Percentiles rank a stretch among this genome's conserved stretches.
phyloP scores from a whole-genome alignment of 139 green algal species.

The Tetraselmis chui region DNA sequence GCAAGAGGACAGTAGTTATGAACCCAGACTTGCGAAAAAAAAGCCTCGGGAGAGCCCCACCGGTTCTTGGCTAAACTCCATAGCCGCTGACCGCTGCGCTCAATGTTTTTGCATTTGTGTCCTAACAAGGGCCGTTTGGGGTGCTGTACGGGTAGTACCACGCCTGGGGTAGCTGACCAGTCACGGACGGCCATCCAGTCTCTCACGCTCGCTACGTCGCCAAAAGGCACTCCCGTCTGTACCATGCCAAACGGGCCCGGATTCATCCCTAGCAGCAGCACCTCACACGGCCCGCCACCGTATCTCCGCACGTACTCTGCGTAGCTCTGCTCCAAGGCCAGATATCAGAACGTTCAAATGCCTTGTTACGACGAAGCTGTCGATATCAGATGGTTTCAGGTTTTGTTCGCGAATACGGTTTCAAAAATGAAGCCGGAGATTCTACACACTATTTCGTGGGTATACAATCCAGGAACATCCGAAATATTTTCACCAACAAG shows the following conservation, averaged over 20 bases:
- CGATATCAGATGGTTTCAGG: not conserved
- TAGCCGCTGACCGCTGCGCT: not conserved
- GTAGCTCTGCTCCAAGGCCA: not conserved
- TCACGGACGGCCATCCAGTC: not conserved
- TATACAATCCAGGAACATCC: no score
- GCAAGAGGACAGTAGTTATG: slow-evolving; percentile 1
- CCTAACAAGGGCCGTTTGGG: not conserved
- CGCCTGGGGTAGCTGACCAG: not conserved
- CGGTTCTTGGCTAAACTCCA: not conserved
- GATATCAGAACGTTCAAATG: no score
- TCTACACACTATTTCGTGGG: not conserved
- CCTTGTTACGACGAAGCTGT: not conserved
- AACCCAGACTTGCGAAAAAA: not conserved
- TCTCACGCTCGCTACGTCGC: not conserved
- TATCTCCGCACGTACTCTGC: not conserved
- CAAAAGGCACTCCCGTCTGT: slow-evolving; percentile 3
- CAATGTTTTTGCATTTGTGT: not conserved
- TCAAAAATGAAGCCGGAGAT: not conserved
- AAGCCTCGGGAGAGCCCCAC: not conserved
- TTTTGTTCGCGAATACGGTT: not conserved
- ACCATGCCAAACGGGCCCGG: slow-evolving; percentile 1
- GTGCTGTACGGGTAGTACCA: not conserved
- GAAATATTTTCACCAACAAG: no score
- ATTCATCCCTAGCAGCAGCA: slow-evolving; percentile 1
- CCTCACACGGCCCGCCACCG: not conserved